Conservation (phyloP, 257 asterid genomes). For the Ligustrum vulgare region DNA sequence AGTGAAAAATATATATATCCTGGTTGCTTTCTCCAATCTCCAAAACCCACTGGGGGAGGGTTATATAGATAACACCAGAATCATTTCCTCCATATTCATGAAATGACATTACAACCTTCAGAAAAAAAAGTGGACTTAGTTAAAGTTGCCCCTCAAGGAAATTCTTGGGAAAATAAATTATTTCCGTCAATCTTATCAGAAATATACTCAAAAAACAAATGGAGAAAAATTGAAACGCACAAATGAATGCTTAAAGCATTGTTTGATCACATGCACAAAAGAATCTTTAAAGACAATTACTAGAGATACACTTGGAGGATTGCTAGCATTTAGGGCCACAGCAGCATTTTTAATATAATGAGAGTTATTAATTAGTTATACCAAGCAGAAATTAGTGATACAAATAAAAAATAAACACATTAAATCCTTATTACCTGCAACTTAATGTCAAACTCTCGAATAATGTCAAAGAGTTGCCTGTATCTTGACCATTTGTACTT, state of each 20-base stretch:
- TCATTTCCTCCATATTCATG: conserved; percentile 73
- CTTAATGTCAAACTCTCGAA: conserved; percentile 58
- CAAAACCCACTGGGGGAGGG: conserved; percentile 81
- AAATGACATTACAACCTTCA: conserved; percentile 72
- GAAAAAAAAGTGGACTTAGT: too few species aligned
- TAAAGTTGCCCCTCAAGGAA: too few species aligned
- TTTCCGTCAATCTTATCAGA: too few species aligned
- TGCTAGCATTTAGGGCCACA: conserved; percentile 1
- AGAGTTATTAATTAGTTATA: neutral
- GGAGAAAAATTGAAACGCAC: too few species aligned
- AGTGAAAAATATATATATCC: conserved; percentile 76
- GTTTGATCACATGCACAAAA: too few species aligned
- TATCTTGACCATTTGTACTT: conserved; percentile 76
- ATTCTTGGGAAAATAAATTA: too few species aligned
- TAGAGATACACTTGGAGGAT: conserved; percentile 4
- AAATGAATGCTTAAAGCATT: too few species aligned
- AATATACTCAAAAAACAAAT: too few species aligned
- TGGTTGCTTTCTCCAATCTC: conserved; percentile 73
- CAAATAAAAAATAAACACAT: conserved; percentile 5
- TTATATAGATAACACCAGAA: conserved; percentile 50
- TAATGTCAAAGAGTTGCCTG: conserved; percentile 60
- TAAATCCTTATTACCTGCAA: conserved; percentile 50
- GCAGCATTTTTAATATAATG: conserved; percentile 4
- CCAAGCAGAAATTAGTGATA: conserved; percentile 1
- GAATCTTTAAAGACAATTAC: conserved; percentile 3